These are phyloP conservation scores for Acanthamoeba divionensis DNA, from an alignment of 208 protist genomes.

Conservation along the genomic window DNA sequence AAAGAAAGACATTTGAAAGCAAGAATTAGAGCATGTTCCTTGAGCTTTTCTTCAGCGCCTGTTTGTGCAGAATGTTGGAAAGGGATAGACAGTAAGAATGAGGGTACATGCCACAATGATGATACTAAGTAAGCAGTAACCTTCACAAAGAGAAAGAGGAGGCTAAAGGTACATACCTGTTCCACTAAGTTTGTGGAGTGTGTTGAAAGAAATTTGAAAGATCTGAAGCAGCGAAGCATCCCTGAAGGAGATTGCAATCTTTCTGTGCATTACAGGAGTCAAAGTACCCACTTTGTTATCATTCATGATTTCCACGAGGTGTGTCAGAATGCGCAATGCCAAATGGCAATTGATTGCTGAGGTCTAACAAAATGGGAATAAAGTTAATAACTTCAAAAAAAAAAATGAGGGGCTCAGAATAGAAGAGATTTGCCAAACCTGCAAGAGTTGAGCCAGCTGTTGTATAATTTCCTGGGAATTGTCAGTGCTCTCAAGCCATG, in stretches of 20 bases:
- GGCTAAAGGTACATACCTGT: background rate
- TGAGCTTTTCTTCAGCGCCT: constrained; percentile 58
- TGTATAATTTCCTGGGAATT: constrained; percentile 8
- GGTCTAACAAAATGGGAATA: background rate
- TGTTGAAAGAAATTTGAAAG: constrained; percentile 63
- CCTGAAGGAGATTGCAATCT: constrained; percentile 76
- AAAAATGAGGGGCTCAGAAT: background rate
- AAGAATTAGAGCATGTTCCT: constrained; percentile 71
- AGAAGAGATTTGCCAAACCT: background rate
- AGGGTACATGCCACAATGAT: background rate
- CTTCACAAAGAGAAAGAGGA: background rate
- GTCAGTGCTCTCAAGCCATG: background rate
- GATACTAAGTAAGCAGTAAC: background rate
- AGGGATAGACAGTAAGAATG: background rate
- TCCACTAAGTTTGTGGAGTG: constrained; percentile 48
- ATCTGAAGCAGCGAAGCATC: constrained; percentile 65
- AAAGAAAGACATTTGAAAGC: constrained; percentile 73
- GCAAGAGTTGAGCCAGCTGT: background rate
- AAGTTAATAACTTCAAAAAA: background rate
- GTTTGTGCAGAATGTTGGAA: background rate
- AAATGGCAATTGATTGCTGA: background rate
- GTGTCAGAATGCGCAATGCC: background rate
- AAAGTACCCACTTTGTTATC: background rate
- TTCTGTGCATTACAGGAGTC: constrained; percentile 60
- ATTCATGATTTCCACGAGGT: constrained; percentile 19